Evolutionary conservation across 2,329 filamentous ascomycete genomes (phyloP).

Genomic region (Paecilomyces sp.): DNA sequence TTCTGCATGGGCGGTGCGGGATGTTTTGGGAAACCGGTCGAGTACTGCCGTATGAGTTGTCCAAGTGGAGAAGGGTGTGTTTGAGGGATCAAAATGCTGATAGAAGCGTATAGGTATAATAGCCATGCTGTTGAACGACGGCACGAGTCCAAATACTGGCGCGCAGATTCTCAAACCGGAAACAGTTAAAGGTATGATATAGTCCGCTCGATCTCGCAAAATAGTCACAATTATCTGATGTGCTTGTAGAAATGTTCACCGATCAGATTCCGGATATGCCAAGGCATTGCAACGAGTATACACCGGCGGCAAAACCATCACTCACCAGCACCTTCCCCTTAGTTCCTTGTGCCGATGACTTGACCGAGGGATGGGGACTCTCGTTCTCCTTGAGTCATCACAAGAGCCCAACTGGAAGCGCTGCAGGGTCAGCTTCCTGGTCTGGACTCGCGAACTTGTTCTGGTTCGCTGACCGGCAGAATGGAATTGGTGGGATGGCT

Average conservation of each 20-base stretch:
- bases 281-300: constrained; percentile 43
- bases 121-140: constrained; percentile 54
- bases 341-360: constrained; percentile 40
- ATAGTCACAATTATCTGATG: background rate
- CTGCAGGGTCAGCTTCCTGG: constrained; percentile 45
- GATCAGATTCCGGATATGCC: constrained; percentile 54
- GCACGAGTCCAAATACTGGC: constrained; percentile 49
- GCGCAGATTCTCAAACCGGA: constrained; percentile 44
- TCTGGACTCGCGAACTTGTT: constrained; percentile 51
- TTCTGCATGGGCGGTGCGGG: constrained; percentile 59
- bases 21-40: constrained; percentile 51
- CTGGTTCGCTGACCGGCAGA: constrained; percentile 54
- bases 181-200: constrained; percentile 40
- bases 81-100: background rate
- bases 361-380: constrained; percentile 60
- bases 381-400: constrained; percentile 32
- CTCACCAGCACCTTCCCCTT: constrained; percentile 46
- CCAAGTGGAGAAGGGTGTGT: background rate
- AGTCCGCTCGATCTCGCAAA: background rate
- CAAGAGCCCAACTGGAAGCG: background rate
- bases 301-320: constrained; percentile 42
- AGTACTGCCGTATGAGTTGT: constrained; percentile 49
- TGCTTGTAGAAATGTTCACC: constrained; percentile 44
- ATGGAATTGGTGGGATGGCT: constrained; percentile 48
- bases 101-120: constrained; percentile 42